Evolutionary conservation across 2,329 filamentous ascomycete species (phyloP).

Genomic region (Byssothecium circinans): DNA sequence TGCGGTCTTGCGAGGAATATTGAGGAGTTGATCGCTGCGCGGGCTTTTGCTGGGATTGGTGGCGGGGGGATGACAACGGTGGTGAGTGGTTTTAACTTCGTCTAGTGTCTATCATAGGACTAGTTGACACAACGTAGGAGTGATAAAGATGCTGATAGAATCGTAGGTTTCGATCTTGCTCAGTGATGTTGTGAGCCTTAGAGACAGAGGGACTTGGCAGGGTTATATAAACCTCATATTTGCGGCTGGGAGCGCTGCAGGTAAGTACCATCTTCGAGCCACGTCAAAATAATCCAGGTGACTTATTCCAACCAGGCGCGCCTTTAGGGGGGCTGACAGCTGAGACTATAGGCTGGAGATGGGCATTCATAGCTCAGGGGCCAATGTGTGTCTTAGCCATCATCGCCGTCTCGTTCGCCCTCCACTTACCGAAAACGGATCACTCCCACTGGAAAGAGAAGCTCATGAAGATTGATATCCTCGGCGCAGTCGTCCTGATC

Average conservation of each 20-base stretch:
- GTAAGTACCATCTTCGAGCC: too few relatives aligned
- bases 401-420: slow-evolving; percentile 61
- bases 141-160: too few relatives aligned
- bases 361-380: slow-evolving; percentile 72
- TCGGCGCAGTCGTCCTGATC: slow-evolving; percentile 68
- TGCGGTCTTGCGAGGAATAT: slow-evolving; percentile 67
- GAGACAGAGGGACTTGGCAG: slow-evolving; percentile 73
- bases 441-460: slow-evolving; percentile 66
- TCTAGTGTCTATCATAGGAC: too few relatives aligned
- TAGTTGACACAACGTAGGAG: too few relatives aligned
- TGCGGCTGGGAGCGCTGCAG: slow-evolving; percentile 64
- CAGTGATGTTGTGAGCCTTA: slow-evolving; percentile 69
- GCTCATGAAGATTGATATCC: slow-evolving; percentile 69
- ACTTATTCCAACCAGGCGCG: slow-evolving; percentile 52
- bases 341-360: slow-evolving; percentile 74
- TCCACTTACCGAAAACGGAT: slow-evolving; percentile 63
- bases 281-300: too few relatives aligned
- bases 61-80: slow-evolving; percentile 73
- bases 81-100: too few relatives aligned
- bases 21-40: slow-evolving; percentile 65
- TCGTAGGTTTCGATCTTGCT: slow-evolving; percentile 56
- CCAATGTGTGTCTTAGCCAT: slow-evolving; percentile 70
- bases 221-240: slow-evolving; percentile 74
- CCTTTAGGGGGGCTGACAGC: slow-evolving; percentile 72
- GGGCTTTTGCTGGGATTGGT: slow-evolving; percentile 66